Evolutionary conservation across 805 yeast genomes (phyloP), one percentile per base, ranked within the genome.

Genomic region (Candida ortonii): DNA sequence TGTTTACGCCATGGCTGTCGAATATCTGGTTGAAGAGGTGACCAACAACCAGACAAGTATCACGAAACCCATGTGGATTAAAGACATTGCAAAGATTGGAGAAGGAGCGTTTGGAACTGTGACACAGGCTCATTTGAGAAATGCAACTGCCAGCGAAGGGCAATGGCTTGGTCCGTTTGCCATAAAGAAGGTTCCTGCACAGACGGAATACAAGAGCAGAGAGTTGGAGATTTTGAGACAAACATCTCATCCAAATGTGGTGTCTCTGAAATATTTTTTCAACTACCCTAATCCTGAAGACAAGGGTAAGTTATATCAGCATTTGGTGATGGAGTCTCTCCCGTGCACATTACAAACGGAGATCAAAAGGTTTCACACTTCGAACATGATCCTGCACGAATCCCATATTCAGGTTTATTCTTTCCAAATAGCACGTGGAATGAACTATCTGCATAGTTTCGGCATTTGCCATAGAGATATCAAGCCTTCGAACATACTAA

Each of bases 41-140:
- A 73, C 80, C 22, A 73, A 80, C 33, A 80, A 78, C 53, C 65
- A 67, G 35, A 69, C 80, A 3, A 70, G 71, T 28, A 56, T 61
- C 10, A 61, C 72, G 6, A 66, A 68, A 47, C 74, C 78, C 34
- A 84, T 84, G 90, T 62, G 76, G 22, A 73, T 84, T 15, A 75
- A 71, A 46, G 90, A 84, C 51, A 76, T 79, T 53, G 78, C 79
- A 39, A 76, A 78, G 50, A 81, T 84, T 33, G 94, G 94, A 8
- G 86, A 84, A 59, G 94, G 94, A 25, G 93, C 93, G 5, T 84
- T 84, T 53, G 94, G 94, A 23, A 82, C 86, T 3, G 94, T 84
- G 7, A 80, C 81, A 10, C 88, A 83, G 53, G 90, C 93, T 1
- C 74, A 76, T 44, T 62, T 56, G 48, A 51, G 44, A 40, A 49